Percentiles rank a stretch among this genome's conserved stretches.
Conservation (phyloP, 2,329 filamentous ascomycete genomes). For the Ophiostoma sp. region DNA sequence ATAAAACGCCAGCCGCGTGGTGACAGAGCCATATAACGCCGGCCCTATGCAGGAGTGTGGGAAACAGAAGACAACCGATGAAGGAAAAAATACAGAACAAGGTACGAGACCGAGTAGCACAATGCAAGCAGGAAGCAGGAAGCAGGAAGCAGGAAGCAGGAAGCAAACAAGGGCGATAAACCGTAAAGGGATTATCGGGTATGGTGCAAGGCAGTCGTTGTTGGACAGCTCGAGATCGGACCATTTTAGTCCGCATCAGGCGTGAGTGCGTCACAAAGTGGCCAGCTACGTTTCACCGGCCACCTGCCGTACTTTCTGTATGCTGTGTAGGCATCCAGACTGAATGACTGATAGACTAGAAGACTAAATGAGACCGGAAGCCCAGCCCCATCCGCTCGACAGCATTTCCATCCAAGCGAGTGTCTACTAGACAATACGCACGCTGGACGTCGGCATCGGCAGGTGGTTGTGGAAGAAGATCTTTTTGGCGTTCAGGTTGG, state of each 20-base stretch:
- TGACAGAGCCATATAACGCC: not conserved
- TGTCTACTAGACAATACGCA: slow-evolving; percentile 1
- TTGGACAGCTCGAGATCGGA: not conserved
- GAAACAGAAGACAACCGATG: not conserved
- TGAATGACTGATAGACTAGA: no score
- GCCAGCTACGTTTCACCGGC: not conserved
- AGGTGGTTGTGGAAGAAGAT: slow-evolving; percentile 15
- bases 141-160: not conserved
- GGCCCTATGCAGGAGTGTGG: slow-evolving; percentile 7
- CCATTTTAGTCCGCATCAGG: not conserved
- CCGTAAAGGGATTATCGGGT: not conserved
- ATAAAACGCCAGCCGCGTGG: not conserved
- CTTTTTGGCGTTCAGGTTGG: slow-evolving; percentile 45
- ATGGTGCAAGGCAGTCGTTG: not conserved
- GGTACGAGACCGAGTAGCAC: not conserved
- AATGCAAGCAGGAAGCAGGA: not conserved
- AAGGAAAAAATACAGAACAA: not conserved
- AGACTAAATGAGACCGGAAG: not conserved
- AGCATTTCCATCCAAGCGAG: not conserved
- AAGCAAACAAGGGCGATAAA: not conserved
- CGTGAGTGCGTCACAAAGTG: not conserved
- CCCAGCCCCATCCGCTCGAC: not conserved
- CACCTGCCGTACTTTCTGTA: not conserved
- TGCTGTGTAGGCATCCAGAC: not conserved
- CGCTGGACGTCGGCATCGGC: not conserved